Conservation (phyloP, 2,329 filamentous ascomycete genomes). For the Orbilia ellipsospora region DNA sequence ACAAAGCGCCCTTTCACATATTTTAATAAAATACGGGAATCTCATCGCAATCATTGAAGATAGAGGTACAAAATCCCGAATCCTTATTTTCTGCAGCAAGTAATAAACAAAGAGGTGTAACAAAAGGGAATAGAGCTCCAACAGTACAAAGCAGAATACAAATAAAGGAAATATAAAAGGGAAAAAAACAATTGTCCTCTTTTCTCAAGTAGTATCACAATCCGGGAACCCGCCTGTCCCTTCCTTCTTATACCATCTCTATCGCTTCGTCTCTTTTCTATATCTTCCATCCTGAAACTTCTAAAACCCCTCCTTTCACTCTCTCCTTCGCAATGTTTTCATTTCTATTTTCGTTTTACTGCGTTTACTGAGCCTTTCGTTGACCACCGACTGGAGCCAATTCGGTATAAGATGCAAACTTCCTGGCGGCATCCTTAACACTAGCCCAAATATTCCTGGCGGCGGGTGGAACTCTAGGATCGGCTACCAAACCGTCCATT, state of each 20-base stretch:
- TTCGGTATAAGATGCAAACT: conserved; percentile 54
- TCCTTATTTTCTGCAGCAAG: not conserved
- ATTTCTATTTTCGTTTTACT: not conserved
- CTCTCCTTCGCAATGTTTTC: not conserved
- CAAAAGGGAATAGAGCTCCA: conserved; percentile 5
- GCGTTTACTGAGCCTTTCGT: conserved; percentile 45
- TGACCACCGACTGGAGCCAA: conserved; percentile 23
- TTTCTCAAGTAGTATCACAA: not conserved
- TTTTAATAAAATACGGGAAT: not conserved
- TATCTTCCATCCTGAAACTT: no score
- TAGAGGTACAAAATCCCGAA: not conserved
- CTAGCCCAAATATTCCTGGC: conserved; percentile 57
- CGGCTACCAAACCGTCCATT: conserved; percentile 57
- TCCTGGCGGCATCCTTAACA: conserved; percentile 57
- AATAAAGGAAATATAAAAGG: not conserved
- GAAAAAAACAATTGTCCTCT: no score
- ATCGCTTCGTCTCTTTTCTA: not conserved
- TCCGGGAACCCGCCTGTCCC: not conserved
- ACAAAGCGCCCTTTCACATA: not conserved
- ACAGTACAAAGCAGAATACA: not conserved
- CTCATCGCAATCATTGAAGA: not conserved
- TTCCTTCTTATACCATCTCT: not conserved
- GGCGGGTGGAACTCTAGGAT: conserved; percentile 58
- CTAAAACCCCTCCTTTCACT: not conserved
- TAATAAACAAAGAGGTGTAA: not conserved